Conservation (phyloP, 768 basidiomycete species). For the Grammothele lineata region DNA sequence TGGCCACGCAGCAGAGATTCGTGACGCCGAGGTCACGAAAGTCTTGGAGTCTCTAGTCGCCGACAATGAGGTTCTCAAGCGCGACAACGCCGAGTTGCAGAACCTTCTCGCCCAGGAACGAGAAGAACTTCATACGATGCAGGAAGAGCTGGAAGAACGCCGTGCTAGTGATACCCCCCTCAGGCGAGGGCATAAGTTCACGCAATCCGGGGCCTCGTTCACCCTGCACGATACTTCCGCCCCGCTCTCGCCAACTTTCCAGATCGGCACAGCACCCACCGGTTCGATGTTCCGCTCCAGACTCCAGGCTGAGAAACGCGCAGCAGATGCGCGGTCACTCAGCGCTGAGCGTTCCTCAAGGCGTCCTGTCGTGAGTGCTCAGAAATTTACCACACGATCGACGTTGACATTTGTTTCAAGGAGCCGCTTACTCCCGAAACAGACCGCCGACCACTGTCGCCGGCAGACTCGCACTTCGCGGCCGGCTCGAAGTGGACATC, state of each 20-base stretch:
- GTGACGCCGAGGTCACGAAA: constrained; percentile 56
- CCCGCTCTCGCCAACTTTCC: constrained; percentile 20
- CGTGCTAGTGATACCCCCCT: constrained; percentile 36
- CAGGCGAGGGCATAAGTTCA: constrained; percentile 18
- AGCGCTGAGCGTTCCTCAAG: constrained; percentile 32
- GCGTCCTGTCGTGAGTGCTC: constrained; percentile 30
- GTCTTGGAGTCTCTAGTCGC: constrained; percentile 83
- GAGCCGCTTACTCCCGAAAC: constrained; percentile 47
- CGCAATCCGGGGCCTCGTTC: constrained; percentile 15
- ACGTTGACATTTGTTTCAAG: constrained; percentile 23
- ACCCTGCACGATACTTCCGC: constrained; percentile 11
- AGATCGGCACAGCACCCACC: constrained; percentile 22
- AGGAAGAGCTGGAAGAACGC: constrained; percentile 75
- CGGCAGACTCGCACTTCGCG: constrained; percentile 31
- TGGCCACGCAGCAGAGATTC: constrained; percentile 31
- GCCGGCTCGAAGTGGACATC: constrained; percentile 25
- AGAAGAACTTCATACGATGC: constrained; percentile 66
- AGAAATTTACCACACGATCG: neutral
- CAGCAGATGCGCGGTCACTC: constrained; percentile 26
- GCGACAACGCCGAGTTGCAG: constrained; percentile 77
- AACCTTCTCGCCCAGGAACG: constrained; percentile 68
- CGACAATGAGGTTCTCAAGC: constrained; percentile 79
- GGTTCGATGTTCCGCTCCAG: constrained; percentile 17
- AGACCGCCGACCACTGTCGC: constrained; percentile 37
- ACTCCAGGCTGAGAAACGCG: constrained; percentile 6